Evolutionary conservation across 148 eudicot species (phyloP), one percentile per base, ranked within the genome.

Genomic region (Selenicereus undatus): DNA sequence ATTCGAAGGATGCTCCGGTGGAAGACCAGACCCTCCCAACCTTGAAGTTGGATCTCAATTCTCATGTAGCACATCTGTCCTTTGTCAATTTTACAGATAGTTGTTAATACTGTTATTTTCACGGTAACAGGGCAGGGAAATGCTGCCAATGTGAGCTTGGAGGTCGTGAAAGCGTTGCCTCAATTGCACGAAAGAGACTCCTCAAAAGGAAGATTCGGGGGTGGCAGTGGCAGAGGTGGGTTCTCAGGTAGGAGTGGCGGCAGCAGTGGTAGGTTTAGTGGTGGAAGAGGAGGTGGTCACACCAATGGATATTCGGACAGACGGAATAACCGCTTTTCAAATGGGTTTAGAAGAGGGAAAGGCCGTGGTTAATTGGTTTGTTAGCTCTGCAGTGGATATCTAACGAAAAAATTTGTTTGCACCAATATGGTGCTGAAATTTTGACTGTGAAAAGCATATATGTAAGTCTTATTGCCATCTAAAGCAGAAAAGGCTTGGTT

Each of bases 121-220:
- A 27, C 27, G 14, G 13, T 29, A 54, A 62, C 88, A 95, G 97
- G 92, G 36, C 88, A 86, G 80, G 84, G 87, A 74, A 95, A 86
- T 86, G 95, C 93, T 17, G 88, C 88, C 35, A 87, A 88, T 76
- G 91, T 91, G 82, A 93, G 89, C 75, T 78, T 95, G 76, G 90
- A 88, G 83, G 98, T 92, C 52, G 90, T 95, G 76, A 87, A 86
- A 84, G 72, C 80, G 74, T 79, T 95, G 86, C 99, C 98, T 48
- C 83, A 43, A 14, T 80, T 95, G 85, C 93, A 93, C 86, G 93
- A 90, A 80, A 91, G 85, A 80, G 99, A 92, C 0, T 69, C 81
- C 39, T 71, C 92, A 17, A 85, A 86, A 43, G 83, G 94, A 43
- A 86, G 93, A 80, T 91, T 85, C 50, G 93, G 85, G 45, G 78